Base-by-base conservation (phyloP, 441 rosid genomes). In the Adansonia gregorii region DNA sequence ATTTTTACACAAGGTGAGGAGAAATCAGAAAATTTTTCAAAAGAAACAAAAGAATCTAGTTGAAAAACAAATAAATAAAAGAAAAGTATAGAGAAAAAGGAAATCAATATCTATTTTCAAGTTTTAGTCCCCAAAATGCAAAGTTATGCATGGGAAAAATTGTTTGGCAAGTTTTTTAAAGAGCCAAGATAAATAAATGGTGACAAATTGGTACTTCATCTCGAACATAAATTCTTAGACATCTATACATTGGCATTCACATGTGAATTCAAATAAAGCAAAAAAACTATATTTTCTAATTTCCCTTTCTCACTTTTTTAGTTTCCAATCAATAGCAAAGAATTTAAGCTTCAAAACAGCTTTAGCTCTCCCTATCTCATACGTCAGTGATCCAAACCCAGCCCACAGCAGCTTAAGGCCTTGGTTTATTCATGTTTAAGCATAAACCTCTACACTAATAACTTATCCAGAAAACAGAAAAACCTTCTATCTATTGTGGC, bases 201-300 rank as follows among this genome's bases (percentile, higher is more conserved):
- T 22, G 43, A 24, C 55, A 59, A 49, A 71, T 55, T 20, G 54
- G 48, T 54, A 7, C 17, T 27, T 6, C n/a, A 49, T n/a, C 10
- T 70, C 43, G 27, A 70, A 31, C 43, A 69, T 69, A 69, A 49
- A 69, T 8, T 41, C 17, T 24, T 4, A 70, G 51, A 17, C 41
- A n/a, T n/a, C 39, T 22, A 8, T 6, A 24, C 31, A 3, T 12
- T 6, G 46, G 24, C 7, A 49, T n/a, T 70, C 22, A 51, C 12
- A 51, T 8, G 45, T 14, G 74, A 55, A 46, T 51, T 51, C 43
- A 49, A 24, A 49, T 24, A 52, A 69, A 49, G 7, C 43, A 49
- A 27, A 46, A 3, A 45, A 67, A 14, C 22, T 0, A 6, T 70
- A 52, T 67, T n/a, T 67, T 46, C n/a, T 12, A 20, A 45, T 20